Evolutionary conservation across 805 yeast genomes (phyloP).

Genomic region (Zygosaccharomyces siamensis): DNA sequence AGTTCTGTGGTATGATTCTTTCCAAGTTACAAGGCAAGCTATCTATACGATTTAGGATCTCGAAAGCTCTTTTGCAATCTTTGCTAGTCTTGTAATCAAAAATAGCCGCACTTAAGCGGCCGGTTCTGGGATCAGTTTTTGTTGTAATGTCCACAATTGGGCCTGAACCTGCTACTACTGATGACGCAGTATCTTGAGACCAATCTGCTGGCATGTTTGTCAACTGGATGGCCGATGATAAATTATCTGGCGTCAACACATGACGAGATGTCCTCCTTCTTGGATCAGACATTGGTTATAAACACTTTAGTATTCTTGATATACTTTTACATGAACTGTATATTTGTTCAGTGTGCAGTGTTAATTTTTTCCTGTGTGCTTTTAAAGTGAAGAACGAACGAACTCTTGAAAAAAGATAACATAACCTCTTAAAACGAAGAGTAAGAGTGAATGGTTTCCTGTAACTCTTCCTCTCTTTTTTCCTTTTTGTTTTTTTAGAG

Average conservation of each 20-base stretch:
- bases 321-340: neutral
- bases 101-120: conserved; percentile 42
- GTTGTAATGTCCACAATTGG: conserved; percentile 54
- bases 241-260: conserved; percentile 29
- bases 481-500: neutral
- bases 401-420: neutral
- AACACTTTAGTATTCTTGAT: neutral
- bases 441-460: neutral
- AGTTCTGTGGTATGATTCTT: conserved; percentile 25
- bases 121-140: conserved; percentile 35
- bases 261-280: conserved; percentile 34
- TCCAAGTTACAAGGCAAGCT: conserved; percentile 29
- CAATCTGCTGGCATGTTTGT: conserved; percentile 62
- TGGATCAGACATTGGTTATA: conserved; percentile 26
- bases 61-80: conserved; percentile 29
- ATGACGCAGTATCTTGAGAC: conserved; percentile 58
- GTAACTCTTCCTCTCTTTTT: too few relatives aligned
- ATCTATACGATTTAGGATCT: conserved; percentile 24
- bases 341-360: neutral
- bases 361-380: neutral
- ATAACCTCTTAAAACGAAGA: neutral
- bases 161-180: conserved; percentile 70
- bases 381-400: neutral
- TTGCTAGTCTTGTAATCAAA: conserved; percentile 25
- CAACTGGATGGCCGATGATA: conserved; percentile 30